Base-by-base conservation (phyloP, 2,329 filamentous ascomycete genomes). In the Fusarium napiforme region DNA sequence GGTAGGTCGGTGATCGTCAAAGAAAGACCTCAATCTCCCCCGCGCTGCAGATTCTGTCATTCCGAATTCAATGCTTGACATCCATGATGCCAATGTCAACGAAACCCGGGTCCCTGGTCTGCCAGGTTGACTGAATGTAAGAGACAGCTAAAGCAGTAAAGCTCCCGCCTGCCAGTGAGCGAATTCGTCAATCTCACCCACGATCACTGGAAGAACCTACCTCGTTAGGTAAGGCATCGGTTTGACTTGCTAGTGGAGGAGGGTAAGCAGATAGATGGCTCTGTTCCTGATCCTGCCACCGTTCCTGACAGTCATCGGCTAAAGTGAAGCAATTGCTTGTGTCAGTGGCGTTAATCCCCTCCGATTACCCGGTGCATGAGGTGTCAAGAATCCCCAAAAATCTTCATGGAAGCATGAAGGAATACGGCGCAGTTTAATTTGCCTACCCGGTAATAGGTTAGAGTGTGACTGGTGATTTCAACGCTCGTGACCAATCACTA, bases 181-280 rank as follows among this genome's bases (percentile, higher is more conserved):
- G 28, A 72, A 58, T 67, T 58, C 64, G 55, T 68, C 71, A 64
- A 68, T 60, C 67, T 68, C 49, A 49, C 37, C 46, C 58, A 49
- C 34, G 52, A 39, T 56, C 36, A 40, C 55, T 36, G 46, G 57
- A 61, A 61, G 59, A 57, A 64, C 71, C 67, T 73, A 52, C 71
- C 59, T 16, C 46, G 67, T 74, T 73, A 46, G 71, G 71, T 42
- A 71, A 74, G 63, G 60, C 55, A 61, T 49, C 57, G 36, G 49
- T 55, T 55, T 49, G 56, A 62, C 36, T 40, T 52, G 30, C 42
- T 53, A 63, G 23, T 60, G 43, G 56, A 56, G 52, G 55, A 56
- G 37, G 32, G 56, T 58, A 57, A 55, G 43, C 32, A 60, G 26
- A 47, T 9, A 40, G 19, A 36, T 23, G 43, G 43, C 39, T 39